A percentile compares a stretch with the other conserved stretches of the same genome.
Conservation (phyloP, 176 grass and related monocot species). For the Hordeum vulgare region MorexV3_pseudomolecules_assembly NC_058521.1:433357120-433357619, state of each 20-base stretch:
- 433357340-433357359: too few species aligned
- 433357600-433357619: background rate
- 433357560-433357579: background rate
- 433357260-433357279: background rate
- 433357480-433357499: background rate
- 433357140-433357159: too few species aligned
- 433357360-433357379: background rate
- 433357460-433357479: background rate
- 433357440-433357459: background rate
- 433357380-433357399: background rate
- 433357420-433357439: background rate
- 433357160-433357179: too few species aligned
- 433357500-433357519: constrained; percentile 26
- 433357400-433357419: background rate
- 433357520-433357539: background rate
- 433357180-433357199: too few species aligned
- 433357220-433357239: background rate
- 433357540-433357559: constrained; percentile 16
- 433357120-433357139: too few species aligned
- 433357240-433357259: too few species aligned
- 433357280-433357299: background rate
- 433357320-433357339: too few species aligned
- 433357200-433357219: too few species aligned
- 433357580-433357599: background rate
- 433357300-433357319: too few species aligned